Evolutionary conservation across 495 filamentous ascomycete genomes (phyloP).

Genomic region (Rhizodiscina lignyota): DNA sequence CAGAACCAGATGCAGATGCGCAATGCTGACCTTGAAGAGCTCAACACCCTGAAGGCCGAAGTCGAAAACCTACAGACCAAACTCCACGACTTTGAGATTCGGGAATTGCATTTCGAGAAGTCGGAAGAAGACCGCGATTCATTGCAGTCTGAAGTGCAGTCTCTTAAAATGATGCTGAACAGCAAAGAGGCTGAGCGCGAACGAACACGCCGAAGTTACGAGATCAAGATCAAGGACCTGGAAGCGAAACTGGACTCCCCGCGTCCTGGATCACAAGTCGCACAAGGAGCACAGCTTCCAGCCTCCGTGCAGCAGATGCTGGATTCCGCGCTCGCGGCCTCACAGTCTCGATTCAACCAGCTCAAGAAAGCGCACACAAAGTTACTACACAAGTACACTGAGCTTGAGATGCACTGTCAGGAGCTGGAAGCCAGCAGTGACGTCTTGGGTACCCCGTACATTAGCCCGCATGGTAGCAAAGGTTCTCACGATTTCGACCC

Average conservation of each 20-base stretch:
- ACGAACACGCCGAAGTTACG: slow-evolving; percentile 24
- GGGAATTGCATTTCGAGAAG: slow-evolving; percentile 33
- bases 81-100: slow-evolving; percentile 40
- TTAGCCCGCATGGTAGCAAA: not conserved
- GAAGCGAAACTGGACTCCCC: slow-evolving; percentile 25
- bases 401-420: slow-evolving; percentile 18
- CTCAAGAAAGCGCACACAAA: slow-evolving; percentile 27
- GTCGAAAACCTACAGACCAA: slow-evolving; percentile 37
- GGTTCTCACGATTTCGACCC: slow-evolving; percentile 1
- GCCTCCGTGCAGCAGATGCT: slow-evolving; percentile 28
- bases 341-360: slow-evolving; percentile 25
- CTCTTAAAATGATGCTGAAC: slow-evolving; percentile 31
- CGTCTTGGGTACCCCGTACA: slow-evolving; percentile 1
- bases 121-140: slow-evolving; percentile 33
- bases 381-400: slow-evolving; percentile 21
- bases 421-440: slow-evolving; percentile 11
- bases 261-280: slow-evolving; percentile 8
- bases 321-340: slow-evolving; percentile 28
- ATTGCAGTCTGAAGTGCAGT: slow-evolving; percentile 32
- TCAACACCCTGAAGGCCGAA: slow-evolving; percentile 38
- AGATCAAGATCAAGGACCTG: slow-evolving; percentile 28
- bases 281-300: slow-evolving; percentile 9
- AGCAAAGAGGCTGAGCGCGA: slow-evolving; percentile 35
- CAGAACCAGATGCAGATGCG: slow-evolving; percentile 42
- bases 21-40: slow-evolving; percentile 39